Base-by-base conservation (phyloP, 2,329 filamentous ascomycete genomes). In the Fusarium torreyae region DNA sequence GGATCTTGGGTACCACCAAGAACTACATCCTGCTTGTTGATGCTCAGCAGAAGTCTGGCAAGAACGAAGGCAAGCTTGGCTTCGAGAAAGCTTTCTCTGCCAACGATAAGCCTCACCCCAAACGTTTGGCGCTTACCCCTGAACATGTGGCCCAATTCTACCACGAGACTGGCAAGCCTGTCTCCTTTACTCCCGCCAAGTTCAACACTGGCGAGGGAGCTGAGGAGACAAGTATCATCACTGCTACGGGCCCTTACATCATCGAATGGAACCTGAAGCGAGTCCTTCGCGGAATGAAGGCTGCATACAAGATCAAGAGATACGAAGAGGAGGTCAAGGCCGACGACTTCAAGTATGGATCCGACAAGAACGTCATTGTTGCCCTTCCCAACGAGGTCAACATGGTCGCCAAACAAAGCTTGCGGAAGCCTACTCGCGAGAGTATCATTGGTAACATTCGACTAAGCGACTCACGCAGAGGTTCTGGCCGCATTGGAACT, bases 331-430 rank as follows among this genome's bases (percentile, higher is more conserved):
- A 97, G 68, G 94, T 99, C 77, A 98, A 97, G 85, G 96, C 96
- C 6, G 96, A 99, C 79, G 97, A 99, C 79, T 99, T 99, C 89
- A 94, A 96, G 75, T 99, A 94, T 76, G 95, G 95, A 46, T 94
- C 91, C 7, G 96, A 99, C 80, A 97, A 97, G 88, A 98, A 98
- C 75, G 94, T 99, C 74, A 97, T 99, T 75, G 95, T 99, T 36
- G 96, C 96, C 1, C 84, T 99, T 68, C 94, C 96, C 3, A 97
- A 99, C 77, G 94, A 98, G 79, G 96, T 99, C 72, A 97, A 98
- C 80, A 98, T 98, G 94, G 93, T 99, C 14, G 92, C 91, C 45
- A 94, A 95, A 80, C 88, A 91, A 73, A 91, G 89, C 59, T 87
- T 99, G 76, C 93, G 93, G 85, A 91, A 91, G 76, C 94, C 95